These are phyloP conservation scores for Plantago elongata DNA, from an alignment of 257 asterid genomes.

Conservation along the genomic window DNA sequence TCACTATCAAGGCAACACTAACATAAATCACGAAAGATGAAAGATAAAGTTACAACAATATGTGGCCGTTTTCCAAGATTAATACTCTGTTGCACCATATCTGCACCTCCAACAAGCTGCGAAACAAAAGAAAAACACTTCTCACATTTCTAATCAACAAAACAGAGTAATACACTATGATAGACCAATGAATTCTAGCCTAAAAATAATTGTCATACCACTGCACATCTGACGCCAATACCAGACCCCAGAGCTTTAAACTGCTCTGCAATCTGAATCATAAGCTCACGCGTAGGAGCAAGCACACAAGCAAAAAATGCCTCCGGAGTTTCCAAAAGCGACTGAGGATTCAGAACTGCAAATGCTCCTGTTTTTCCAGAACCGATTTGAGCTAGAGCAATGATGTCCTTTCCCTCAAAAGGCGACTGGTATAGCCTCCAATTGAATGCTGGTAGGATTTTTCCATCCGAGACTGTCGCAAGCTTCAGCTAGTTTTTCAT, in stretches of 20 bases:
- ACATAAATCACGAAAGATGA: no score
- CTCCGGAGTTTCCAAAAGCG: conserved; percentile 64
- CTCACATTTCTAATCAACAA: no score
- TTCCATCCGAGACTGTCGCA: conserved; percentile 78
- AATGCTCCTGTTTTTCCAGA: conserved; percentile 96
- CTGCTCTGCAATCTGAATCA: conserved; percentile 79
- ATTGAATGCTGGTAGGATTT: conserved; percentile 62
- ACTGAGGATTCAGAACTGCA: conserved; percentile 76
- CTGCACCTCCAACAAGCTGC: conserved; percentile 16
- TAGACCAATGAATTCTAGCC: neutral
- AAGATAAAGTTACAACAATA: no score
- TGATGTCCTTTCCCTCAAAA: conserved; percentile 76
- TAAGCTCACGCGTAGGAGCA: conserved; percentile 87
- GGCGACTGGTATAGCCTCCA: conserved; percentile 69
- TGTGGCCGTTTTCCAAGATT: no score
- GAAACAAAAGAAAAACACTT: conserved; percentile 10
- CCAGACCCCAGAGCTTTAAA: conserved; percentile 88
- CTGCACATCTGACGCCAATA: conserved; percentile 70
- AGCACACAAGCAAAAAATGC: conserved; percentile 90
- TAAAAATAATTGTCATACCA: conserved; percentile 29
- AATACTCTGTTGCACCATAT: no score
- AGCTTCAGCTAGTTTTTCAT: no score
- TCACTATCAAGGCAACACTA: neutral
- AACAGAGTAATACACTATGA: no score
- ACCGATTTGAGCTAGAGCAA: conserved; percentile 94